Evolutionary conservation across 495 filamentous ascomycete genomes (phyloP), one percentile per base, ranked within the genome.

Genomic region (Zalerion maritima): DNA sequence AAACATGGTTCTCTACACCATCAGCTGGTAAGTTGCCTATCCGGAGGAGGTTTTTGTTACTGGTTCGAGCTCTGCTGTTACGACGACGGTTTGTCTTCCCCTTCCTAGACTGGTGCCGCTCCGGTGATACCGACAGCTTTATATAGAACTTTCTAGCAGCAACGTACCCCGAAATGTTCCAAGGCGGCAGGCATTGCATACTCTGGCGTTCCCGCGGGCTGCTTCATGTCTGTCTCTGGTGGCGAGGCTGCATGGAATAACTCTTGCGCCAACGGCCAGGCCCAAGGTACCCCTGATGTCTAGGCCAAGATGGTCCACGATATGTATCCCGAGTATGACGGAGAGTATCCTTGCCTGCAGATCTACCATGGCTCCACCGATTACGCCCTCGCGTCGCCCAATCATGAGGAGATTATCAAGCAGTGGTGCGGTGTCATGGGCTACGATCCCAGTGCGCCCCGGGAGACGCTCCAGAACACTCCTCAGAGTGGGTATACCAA

Each of bases 1-100:
- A 22, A 71, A 65, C 46, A 73, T 75, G 70, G 71, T 75, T 18
- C 54, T 39, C 12, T 71, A 66, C 35, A 50, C 69, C 1, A 49
- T 67, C 9, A 28, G 46, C 1, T 60, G 55, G 12, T 71, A 71
- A 46, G 40, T 42, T 2, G 67, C 54, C 9, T 65, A 75, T 38
- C 26, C 50, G 9, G 45, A 36, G 31, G 57, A 57, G 30, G 57
- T 68, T 21, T 73, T 57, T 30, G 57, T 58, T 6, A 62, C 55
- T 1, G 69, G 69, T 9, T 52, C 53, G 6, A 63, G 55, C 22
- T 71, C 68, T 0, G 69, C 68, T 2, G 70, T 57, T 11, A 69
- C 66, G 55, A 69, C 68, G 64, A 62, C 58, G 30, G 45, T 51
- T 28, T 32, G 42, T 22, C 6, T 25, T n/a, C 11, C 5, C 14